Evolutionary conservation across 164 flowering plant genomes (phyloP), one percentile per base, ranked within the genome.

Genomic region (Vitis amurensis): DNA sequence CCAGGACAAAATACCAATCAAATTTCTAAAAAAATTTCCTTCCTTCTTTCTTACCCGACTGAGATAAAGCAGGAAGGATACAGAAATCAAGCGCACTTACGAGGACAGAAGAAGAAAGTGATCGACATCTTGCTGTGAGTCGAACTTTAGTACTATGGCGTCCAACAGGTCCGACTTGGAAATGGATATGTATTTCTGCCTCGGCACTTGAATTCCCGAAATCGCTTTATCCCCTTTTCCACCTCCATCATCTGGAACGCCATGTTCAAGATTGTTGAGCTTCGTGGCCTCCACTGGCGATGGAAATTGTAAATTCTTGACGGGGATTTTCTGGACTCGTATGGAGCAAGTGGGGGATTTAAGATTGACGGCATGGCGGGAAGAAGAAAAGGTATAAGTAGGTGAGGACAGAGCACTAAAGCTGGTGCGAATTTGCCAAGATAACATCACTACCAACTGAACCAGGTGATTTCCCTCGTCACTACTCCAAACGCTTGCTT

Each of bases 181-280:
- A 69, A 87, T 84, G 0, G 88, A 71, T 17, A 94, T 89, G 76
- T 86, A 77, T 63, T 73, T 85, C 78, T 83, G 91, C 56, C 95
- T 84, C 8, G 94, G 88, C 19, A 94, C 97, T 55, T 74, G 80
- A 75, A 94, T 83, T 68, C 86, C 89, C 30, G 85, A 82, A 62
- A 82, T 75, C 2, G 71, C 79, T 15, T 70, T 53, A 4, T 68
- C 77, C 16, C 73, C 79, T 8, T 74, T 8, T 74, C 76, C 2
- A 64, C 67, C 0, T 37, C 44, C 44, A 12, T 70, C 67, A 6
- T 57, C 74, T 2, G 29, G 23, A 61, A 53, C 47, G 13, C 14
- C 15, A 49, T 59, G 15, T n/a, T 27, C 52, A 13, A 12, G 23
- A 12, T 14, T 14, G 3, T 44, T 14, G 23, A 6, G 15, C 50